phyloP scores from a whole-genome alignment of 345 rosid species.

The Hibiscus mutabilis region DNA sequence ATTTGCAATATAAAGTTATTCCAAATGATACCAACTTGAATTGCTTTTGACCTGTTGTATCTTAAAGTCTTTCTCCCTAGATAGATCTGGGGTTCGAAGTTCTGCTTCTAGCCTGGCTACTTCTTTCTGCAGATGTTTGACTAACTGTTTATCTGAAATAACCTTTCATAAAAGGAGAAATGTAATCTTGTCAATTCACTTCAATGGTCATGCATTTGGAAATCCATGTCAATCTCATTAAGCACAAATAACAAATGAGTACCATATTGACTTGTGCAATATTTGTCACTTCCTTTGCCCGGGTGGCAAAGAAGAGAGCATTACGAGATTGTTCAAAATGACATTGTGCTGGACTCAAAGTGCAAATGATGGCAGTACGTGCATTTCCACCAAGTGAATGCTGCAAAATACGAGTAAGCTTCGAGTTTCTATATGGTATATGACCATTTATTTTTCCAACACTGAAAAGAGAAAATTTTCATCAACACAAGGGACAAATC shows the following conservation, averaged over 20 bases:
- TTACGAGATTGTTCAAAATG: constrained; percentile 98
- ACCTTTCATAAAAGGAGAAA: constrained; percentile 30
- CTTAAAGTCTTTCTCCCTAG: constrained; percentile 74
- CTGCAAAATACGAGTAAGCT: constrained; percentile 95
- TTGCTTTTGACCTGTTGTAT: constrained; percentile 59
- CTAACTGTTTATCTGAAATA: constrained; percentile 94
- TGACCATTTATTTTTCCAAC: constrained; percentile 95
- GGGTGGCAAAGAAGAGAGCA: constrained; percentile 86
- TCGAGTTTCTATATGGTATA: constrained; percentile 93
- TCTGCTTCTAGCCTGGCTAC: constrained; percentile 96
- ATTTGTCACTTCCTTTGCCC: constrained; percentile 99
- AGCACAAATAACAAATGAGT: constrained; percentile 18
- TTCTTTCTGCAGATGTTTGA: constrained; percentile 98
- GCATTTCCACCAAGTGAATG: constrained; percentile 99
- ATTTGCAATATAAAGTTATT: background rate
- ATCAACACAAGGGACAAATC: constrained; percentile 8
- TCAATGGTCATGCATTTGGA: background rate
- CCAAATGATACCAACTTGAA: constrained; percentile 7
- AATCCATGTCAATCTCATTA: background rate
- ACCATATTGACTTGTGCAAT: constrained; percentile 99
- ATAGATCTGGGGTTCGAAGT: constrained; percentile 87
- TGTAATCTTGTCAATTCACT: background rate
- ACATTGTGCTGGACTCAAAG: constrained; percentile 82
- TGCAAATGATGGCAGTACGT: constrained; percentile 96
- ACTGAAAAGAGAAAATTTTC: constrained; percentile 30